A percentile compares a stretch with the other conserved stretches of the same genome.
Conservation (phyloP, 352 stramenopile species). For the Pythium guiyangense region DNA sequence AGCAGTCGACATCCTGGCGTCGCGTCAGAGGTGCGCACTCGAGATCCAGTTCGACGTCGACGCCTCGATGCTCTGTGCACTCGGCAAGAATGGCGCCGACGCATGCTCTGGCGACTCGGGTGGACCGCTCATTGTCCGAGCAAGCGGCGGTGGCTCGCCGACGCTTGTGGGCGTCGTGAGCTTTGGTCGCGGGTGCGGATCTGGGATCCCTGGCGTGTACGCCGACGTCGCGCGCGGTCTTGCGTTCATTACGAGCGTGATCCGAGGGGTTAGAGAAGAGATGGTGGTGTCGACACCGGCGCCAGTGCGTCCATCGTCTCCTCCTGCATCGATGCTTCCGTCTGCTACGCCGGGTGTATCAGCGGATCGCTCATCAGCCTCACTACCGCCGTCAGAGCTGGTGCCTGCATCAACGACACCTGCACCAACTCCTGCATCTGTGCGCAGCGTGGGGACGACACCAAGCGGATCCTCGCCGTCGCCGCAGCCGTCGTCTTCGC, state of each 20-base stretch:
- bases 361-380: too few species aligned
- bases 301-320: not conserved
- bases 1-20: not conserved
- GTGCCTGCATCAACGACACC: too few species aligned
- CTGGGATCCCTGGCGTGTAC: slow-evolving; percentile 1
- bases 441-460: too few species aligned
- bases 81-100: not conserved
- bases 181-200: too few species aligned
- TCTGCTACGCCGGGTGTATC: not conserved
- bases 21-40: not conserved
- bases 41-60: not conserved
- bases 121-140: not conserved
- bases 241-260: slow-evolving; percentile 2
- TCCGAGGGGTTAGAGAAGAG: not conserved
- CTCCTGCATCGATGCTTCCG: too few species aligned
- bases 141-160: not conserved
- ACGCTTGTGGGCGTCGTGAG: not conserved
- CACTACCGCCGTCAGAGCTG: too few species aligned
- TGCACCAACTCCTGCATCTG: too few species aligned
- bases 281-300: not conserved
- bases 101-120: slow-evolving; percentile 4
- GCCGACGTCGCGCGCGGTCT: slow-evolving; percentile 12
- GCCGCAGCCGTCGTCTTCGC: too few species aligned
- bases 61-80: slow-evolving; percentile 4
- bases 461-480: too few species aligned